Evolutionary conservation across 495 filamentous ascomycete genomes (phyloP).

Genomic region (Penicillium silybi): DNA sequence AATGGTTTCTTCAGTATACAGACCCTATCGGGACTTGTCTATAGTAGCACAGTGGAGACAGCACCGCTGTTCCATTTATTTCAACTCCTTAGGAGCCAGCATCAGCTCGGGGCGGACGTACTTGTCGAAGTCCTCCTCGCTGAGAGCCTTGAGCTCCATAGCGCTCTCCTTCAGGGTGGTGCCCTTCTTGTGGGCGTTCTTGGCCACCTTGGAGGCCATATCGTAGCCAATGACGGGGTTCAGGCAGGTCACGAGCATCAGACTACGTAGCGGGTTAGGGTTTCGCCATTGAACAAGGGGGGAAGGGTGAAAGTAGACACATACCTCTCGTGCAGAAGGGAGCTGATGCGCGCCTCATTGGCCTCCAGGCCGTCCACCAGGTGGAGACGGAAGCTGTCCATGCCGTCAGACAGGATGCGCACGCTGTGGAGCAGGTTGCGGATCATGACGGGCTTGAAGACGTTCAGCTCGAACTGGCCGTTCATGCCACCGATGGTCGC

Average conservation of each 20-base stretch:
- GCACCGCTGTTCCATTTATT: constrained; percentile 28
- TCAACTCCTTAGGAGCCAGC: constrained; percentile 72
- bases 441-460: constrained; percentile 97
- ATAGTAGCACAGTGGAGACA: constrained; percentile 17
- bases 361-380: constrained; percentile 84
- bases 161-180: constrained; percentile 88
- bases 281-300: constrained; percentile 2
- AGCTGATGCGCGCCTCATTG: constrained; percentile 84
- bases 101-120: constrained; percentile 95
- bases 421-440: constrained; percentile 89
- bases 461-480: constrained; percentile 98
- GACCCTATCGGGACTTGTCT: constrained; percentile 17
- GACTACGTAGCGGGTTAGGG: constrained; percentile 45
- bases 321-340: constrained; percentile 82
- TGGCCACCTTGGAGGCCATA: constrained; percentile 95
- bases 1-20: constrained; percentile 22
- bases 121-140: constrained; percentile 85
- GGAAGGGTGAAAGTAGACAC: constrained; percentile 11
- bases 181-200: constrained; percentile 99
- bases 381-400: constrained; percentile 92
- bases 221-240: constrained; percentile 99
- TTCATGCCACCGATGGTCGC: constrained; percentile 92
- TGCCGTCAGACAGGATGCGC: constrained; percentile 82
- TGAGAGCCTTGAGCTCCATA: constrained; percentile 87
- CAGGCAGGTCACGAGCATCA: constrained; percentile 98